Percentiles rank a stretch among this genome's conserved stretches.
These are phyloP conservation scores for Suhomyces choctaworum DNA, from an alignment of 1,139 yeast species.

Conservation along the genomic window DNA sequence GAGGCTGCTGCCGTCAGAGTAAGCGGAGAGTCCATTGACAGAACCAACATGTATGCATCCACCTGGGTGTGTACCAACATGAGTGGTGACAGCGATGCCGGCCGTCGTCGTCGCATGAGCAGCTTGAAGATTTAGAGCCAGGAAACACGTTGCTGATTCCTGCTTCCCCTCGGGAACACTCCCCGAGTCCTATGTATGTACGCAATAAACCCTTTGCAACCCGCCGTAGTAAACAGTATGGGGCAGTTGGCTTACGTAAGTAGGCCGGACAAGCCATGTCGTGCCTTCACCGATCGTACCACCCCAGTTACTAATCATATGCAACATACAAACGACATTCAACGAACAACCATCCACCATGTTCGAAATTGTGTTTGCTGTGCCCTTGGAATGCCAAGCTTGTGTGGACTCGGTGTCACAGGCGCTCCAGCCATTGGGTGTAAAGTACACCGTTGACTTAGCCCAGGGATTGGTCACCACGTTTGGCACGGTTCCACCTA, in stretches of 20 bases:
- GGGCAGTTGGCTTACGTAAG: no score
- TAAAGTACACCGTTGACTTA: slow-evolving; percentile 53
- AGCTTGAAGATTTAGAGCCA: slow-evolving; percentile 36
- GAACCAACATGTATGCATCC: slow-evolving; percentile 85
- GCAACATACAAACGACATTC: no score
- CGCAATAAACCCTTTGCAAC: background rate
- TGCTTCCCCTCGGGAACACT: no score
- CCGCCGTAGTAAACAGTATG: no score
- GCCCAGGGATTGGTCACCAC: slow-evolving; percentile 60
- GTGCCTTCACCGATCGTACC: no score
- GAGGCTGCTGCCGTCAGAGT: slow-evolving; percentile 67
- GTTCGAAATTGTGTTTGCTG: slow-evolving; percentile 69
- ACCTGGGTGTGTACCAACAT: slow-evolving; percentile 78
- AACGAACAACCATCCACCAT: slow-evolving; percentile 5
- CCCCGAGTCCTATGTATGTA: no score
- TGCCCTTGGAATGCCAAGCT: slow-evolving; percentile 70
- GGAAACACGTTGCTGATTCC: no score
- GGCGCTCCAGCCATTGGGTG: slow-evolving; percentile 53
- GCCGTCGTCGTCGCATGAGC: slow-evolving; percentile 40
- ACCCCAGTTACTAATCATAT: background rate
- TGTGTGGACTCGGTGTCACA: slow-evolving; percentile 63
- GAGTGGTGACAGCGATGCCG: slow-evolving; percentile 20
- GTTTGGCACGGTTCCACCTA: slow-evolving; percentile 68
- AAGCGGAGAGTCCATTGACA: slow-evolving; percentile 65
- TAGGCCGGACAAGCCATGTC: no score